A percentile compares a stretch with the other conserved stretches of the same genome.
Conservation (phyloP, 306 rosid genomes). For the Albizia julibrissin region DNA sequence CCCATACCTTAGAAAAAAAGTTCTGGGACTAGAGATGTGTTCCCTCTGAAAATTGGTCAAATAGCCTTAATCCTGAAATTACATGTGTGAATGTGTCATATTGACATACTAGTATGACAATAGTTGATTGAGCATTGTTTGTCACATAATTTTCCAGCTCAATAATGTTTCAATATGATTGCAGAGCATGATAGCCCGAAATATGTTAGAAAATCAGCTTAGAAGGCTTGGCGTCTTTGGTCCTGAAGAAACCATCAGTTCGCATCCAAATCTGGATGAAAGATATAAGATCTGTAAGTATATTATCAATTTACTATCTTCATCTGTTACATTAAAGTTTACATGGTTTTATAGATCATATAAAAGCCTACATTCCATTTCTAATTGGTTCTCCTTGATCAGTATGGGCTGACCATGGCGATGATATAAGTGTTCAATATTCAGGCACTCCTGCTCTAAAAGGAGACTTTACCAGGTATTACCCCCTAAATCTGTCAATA, state of each 20-base stretch:
- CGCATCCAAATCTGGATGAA: slow-evolving; percentile 80
- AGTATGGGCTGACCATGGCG: slow-evolving; percentile 96
- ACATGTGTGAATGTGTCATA: neutral
- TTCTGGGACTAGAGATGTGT: neutral
- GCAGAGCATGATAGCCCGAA: slow-evolving; percentile 88
- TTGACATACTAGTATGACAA: neutral
- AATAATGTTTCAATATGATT: slow-evolving; percentile 5
- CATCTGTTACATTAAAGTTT: slow-evolving; percentile 19
- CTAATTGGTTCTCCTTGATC: slow-evolving; percentile 33
- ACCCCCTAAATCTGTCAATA: slow-evolving; percentile 29
- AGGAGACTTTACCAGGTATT: slow-evolving; percentile 84
- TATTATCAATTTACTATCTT: slow-evolving; percentile 17
- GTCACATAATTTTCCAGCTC: slow-evolving; percentile 30
- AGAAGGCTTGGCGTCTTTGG: slow-evolving; percentile 76
- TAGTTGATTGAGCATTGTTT: slow-evolving; percentile 2
- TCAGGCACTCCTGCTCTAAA: slow-evolving; percentile 86
- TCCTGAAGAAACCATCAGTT: slow-evolving; percentile 79
- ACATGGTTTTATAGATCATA: neutral
- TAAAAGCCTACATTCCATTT: slow-evolving; percentile 21
- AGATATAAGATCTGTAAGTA: slow-evolving; percentile 64
- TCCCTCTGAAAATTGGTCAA: neutral
- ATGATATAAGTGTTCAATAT: slow-evolving; percentile 81
- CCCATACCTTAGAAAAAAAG: too few relatives aligned
- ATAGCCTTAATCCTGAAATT: neutral
- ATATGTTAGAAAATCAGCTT: slow-evolving; percentile 79